phyloP scores from a whole-genome alignment of 805 yeast species.

The Yamadazyma kitorensis region DNA sequence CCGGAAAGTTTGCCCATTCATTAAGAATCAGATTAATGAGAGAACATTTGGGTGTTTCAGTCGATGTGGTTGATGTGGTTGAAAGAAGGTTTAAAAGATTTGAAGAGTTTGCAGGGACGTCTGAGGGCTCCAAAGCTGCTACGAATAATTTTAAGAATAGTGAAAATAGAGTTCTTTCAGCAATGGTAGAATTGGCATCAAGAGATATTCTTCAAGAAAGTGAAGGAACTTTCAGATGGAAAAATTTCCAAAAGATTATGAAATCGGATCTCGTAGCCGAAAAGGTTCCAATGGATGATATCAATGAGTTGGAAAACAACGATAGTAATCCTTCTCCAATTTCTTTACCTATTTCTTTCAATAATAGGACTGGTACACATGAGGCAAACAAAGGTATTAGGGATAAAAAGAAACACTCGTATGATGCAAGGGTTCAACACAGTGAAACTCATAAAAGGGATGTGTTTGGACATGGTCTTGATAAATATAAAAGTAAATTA shows the following conservation, averaged over 20 bases:
- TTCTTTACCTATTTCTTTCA: conserved; percentile 60
- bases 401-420: conserved; percentile 76
- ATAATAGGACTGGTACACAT: conserved; percentile 73
- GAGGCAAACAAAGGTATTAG: conserved; percentile 81
- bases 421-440: conserved; percentile 76
- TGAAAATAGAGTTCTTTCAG: conserved; percentile 45
- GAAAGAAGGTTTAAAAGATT: conserved; percentile 64
- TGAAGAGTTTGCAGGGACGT: conserved; percentile 43
- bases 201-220: conserved; percentile 57
- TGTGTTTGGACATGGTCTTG: conserved; percentile 74
- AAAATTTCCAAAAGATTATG: conserved; percentile 22
- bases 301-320: conserved; percentile 22
- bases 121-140: conserved; percentile 42
- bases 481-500: conserved; percentile 49
- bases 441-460: conserved; percentile 65
- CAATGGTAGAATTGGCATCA: conserved; percentile 74
- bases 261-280: conserved; percentile 13
- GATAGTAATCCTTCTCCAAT: conserved; percentile 29
- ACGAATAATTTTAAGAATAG: conserved; percentile 38
- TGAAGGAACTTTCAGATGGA: conserved; percentile 51
- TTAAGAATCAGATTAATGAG: conserved; percentile 90
- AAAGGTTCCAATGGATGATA: conserved; percentile 22
- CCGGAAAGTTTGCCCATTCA: conserved; percentile 86
- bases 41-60: conserved; percentile 93
- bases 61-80: conserved; percentile 76